phyloP scores from a whole-genome alignment of 176 grass and related monocot species.

The Musa acuminata region DNA sequence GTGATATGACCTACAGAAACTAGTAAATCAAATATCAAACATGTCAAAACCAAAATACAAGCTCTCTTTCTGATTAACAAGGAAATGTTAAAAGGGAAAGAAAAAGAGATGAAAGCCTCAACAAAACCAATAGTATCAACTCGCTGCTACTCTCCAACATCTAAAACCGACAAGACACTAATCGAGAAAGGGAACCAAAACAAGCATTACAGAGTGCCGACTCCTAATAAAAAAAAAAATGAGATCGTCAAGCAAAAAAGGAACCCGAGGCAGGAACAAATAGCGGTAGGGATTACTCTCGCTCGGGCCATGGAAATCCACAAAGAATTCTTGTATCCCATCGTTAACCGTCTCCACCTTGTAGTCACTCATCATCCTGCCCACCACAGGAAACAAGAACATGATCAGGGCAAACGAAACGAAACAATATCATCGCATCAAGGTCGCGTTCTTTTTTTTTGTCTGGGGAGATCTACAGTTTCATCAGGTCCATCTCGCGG shows the following conservation, averaged over 20 bases:
- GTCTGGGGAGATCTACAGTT: slow-evolving; percentile 41
- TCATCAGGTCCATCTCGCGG: slow-evolving; percentile 11
- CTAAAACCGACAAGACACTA: too few species aligned
- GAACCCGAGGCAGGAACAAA: not conserved
- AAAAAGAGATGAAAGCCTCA: too few species aligned
- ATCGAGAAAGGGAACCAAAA: too few species aligned
- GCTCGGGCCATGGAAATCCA: slow-evolving; percentile 72
- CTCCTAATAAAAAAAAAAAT: not conserved
- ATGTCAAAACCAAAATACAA: too few species aligned
- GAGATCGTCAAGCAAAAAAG: not conserved
- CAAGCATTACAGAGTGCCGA: too few species aligned
- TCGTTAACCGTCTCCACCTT: slow-evolving; percentile 99
- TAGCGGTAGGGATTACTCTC: slow-evolving; percentile 46
- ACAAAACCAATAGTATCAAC: too few species aligned
- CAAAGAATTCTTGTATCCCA: slow-evolving; percentile 97
- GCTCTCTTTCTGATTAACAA: too few species aligned
- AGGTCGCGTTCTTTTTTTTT: not conserved
- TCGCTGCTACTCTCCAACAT: too few species aligned
- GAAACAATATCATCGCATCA: not conserved
- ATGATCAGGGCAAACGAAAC: slow-evolving; percentile 18
- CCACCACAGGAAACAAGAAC: not conserved
- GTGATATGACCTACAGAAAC: too few species aligned
- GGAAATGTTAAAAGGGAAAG: too few species aligned
- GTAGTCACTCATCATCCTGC: slow-evolving; percentile 98
- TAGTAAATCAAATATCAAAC: too few species aligned